These are phyloP conservation scores for Maudiozyma bulderi DNA, from an alignment of 805 yeast species.

Conservation along the genomic window DNA sequence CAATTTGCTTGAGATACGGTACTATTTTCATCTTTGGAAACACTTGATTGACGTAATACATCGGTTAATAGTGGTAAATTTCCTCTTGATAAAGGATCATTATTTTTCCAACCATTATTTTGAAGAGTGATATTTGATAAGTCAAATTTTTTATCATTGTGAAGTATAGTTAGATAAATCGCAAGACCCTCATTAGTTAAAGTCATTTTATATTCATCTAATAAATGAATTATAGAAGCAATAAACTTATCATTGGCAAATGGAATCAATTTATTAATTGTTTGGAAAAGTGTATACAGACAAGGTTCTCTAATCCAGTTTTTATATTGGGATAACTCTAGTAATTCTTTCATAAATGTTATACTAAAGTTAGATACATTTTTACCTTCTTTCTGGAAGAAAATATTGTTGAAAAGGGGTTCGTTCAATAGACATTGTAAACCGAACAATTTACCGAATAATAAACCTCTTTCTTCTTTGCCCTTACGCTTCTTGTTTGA, in stretches of 20 bases:
- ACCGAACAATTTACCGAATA: slow-evolving; percentile 82
- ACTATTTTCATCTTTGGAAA: slow-evolving; percentile 25
- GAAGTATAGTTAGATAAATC: slow-evolving; percentile 37
- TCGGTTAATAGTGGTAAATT: slow-evolving; percentile 54
- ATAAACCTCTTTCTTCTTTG: slow-evolving; percentile 66
- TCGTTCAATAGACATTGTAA: slow-evolving; percentile 63
- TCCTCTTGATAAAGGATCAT: slow-evolving; percentile 64
- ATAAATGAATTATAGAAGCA: slow-evolving; percentile 30
- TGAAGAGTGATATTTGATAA: slow-evolving; percentile 9
- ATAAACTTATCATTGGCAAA: slow-evolving; percentile 14
- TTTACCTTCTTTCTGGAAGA: slow-evolving; percentile 17
- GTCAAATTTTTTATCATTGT: slow-evolving; percentile 4
- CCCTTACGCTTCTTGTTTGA: slow-evolving; percentile 49
- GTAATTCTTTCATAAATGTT: slow-evolving; percentile 36
- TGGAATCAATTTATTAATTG: slow-evolving; percentile 29
- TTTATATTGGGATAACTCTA: slow-evolving; percentile 53
- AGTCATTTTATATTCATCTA: slow-evolving; percentile 47
- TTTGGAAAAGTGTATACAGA: slow-evolving; percentile 56
- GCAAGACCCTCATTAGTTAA: slow-evolving; percentile 76
- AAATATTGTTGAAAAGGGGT: slow-evolving; percentile 27
- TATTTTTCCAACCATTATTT: slow-evolving; percentile 48
- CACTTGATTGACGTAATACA: slow-evolving; percentile 48
- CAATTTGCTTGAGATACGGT: slow-evolving; percentile 53
- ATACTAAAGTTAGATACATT: slow-evolving; percentile 25
- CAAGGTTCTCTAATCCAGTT: slow-evolving; percentile 84